phyloP scores from a whole-genome alignment of 257 asterid genomes.

The Pogostemon cablin region DNA sequence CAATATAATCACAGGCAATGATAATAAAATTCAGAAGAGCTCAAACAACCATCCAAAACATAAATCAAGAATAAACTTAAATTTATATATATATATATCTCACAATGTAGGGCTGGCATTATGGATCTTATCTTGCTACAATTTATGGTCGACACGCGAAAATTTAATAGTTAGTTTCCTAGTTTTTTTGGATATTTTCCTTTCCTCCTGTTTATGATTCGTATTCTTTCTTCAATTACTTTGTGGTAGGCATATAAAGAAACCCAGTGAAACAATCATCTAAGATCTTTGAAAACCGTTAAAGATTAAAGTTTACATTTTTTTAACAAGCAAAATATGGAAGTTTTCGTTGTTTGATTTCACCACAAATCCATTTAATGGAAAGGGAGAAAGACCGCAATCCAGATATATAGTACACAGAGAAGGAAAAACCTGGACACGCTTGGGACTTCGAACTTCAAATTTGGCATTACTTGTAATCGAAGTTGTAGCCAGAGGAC shows the following conservation, averaged over 20 bases:
- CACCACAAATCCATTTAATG: no score
- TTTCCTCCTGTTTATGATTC: not conserved
- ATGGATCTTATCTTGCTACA: not conserved
- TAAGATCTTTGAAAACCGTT: not conserved
- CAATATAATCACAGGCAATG: not conserved
- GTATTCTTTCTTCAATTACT: no score
- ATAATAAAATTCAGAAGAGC: not conserved
- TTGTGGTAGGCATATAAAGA: no score
- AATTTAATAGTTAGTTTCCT: not conserved
- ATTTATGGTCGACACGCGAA: not conserved
- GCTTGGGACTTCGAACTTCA: conserved; percentile 92
- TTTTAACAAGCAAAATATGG: not conserved
- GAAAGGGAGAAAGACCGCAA: not conserved
- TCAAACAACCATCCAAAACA: not conserved
- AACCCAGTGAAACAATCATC: not conserved
- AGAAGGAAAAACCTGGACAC: conserved; percentile 70
- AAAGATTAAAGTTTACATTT: not conserved
- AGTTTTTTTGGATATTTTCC: not conserved
- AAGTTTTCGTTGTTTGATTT: not conserved
- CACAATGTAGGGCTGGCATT: not conserved
- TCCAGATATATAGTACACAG: not conserved
- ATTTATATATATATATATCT: not conserved
- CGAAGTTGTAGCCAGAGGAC: conserved; percentile 79
- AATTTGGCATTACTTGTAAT: conserved; percentile 80
- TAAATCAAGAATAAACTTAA: no score